A percentile compares a stretch with the other conserved stretches of the same genome.
Evolutionary conservation across 768 basidiomycete genomes (phyloP).

Genomic region (Leucocoprinus leucothites): DNA sequence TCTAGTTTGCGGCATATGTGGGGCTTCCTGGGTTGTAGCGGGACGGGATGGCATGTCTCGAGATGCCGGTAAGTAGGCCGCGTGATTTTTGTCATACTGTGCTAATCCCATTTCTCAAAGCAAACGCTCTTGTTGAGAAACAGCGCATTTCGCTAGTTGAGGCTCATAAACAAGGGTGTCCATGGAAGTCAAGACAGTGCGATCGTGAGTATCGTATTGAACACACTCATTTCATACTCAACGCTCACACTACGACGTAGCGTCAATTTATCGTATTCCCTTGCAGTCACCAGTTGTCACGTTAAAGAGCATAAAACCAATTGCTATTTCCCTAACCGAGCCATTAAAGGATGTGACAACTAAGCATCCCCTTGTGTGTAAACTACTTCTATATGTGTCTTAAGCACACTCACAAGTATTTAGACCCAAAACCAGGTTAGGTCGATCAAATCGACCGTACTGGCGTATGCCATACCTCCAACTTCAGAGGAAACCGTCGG

Average conservation of each 20-base stretch:
- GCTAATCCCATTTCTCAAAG: conserved; percentile 29
- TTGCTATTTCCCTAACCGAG: conserved; percentile 51
- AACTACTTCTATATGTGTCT: too few species aligned
- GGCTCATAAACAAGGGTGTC: conserved; percentile 78
- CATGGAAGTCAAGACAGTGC: conserved; percentile 81
- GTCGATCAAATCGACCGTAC: conserved; percentile 46
- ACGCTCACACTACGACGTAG: conserved; percentile 24
- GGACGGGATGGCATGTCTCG: conserved; percentile 67
- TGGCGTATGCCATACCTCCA: conserved; percentile 26
- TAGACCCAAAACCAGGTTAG: conserved; percentile 60
- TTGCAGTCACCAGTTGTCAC: conserved; percentile 63
- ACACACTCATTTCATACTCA: too few species aligned
- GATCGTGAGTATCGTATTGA: conserved; percentile 53
- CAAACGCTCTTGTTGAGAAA: conserved; percentile 69
- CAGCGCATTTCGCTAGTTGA: conserved; percentile 64
- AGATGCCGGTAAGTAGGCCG: conserved; percentile 67
- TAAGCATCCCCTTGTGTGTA: conserved; percentile 71
- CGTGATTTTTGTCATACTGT: conserved; percentile 16
- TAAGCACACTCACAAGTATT: not conserved
- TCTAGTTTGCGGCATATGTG: conserved; percentile 69
- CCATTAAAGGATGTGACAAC: conserved; percentile 52
- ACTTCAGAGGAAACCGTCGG: conserved; percentile 13
- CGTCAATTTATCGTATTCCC: conserved; percentile 72
- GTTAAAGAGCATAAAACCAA: conserved; percentile 56
- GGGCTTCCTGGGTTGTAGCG: conserved; percentile 70